phyloP scores from a whole-genome alignment of 495 filamentous ascomycete genomes.

The Aspergillus baeticus region DNA sequence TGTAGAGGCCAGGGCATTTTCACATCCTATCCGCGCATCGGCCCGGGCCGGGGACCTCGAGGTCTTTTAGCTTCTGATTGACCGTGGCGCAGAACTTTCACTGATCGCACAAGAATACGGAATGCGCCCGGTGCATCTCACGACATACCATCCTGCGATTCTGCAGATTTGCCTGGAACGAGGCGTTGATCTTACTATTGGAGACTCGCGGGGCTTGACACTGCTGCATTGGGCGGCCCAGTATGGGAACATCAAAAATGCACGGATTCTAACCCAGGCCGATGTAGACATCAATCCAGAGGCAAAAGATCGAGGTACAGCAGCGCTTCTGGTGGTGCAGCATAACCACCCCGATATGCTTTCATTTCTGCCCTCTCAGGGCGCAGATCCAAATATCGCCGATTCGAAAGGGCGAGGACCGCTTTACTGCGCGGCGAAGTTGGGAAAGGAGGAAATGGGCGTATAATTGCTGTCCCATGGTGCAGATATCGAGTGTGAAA shows the following conservation, averaged over 20 bases:
- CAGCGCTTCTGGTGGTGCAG: neutral
- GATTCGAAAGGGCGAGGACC: neutral
- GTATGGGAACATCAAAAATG: neutral
- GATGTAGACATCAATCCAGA: neutral
- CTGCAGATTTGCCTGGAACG: neutral
- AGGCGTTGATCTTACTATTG: neutral
- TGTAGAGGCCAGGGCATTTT: neutral
- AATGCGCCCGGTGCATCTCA: neutral
- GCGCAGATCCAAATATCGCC: neutral
- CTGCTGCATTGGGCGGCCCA: neutral
- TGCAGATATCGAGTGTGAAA: neutral
- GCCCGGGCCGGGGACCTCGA: neutral
- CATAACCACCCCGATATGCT: neutral
- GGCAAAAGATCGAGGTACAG: neutral
- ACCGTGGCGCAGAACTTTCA: neutral
- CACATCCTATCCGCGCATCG: neutral
- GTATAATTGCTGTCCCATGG: neutral
- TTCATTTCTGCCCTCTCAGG: neutral
- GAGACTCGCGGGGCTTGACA: neutral
- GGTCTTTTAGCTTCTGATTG: neutral
- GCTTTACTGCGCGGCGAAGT: neutral
- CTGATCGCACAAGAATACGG: neutral
- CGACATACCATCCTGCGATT: neutral
- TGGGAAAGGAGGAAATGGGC: neutral
- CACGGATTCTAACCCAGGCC: neutral